Percentiles rank a stretch among this genome's conserved stretches.
Evolutionary conservation across 108 stramenopile genomes (phyloP).

Genomic region (Nannochloropsis granulata): DNA sequence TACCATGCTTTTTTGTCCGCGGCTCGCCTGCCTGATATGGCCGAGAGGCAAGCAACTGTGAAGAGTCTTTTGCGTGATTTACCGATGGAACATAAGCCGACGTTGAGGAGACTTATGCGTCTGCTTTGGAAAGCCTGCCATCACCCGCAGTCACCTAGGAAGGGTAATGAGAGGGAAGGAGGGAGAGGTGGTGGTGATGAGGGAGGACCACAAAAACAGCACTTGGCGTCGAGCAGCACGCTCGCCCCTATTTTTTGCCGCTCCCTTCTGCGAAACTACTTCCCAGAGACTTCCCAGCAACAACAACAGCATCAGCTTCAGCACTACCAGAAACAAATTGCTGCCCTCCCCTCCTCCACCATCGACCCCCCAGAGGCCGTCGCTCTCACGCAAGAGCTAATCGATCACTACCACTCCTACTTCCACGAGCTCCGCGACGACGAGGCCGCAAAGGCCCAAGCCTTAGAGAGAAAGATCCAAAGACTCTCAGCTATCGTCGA

Average conservation of each 20-base stretch:
- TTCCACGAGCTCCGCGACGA: not conserved
- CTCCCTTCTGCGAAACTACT: not conserved
- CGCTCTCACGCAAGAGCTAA: not conserved
- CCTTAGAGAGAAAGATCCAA: not conserved
- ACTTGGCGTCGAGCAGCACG: not conserved
- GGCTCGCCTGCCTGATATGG: not conserved
- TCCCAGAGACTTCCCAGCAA: too few species aligned
- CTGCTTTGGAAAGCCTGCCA: not conserved
- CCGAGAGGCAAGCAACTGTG: not conserved
- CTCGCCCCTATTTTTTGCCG: not conserved
- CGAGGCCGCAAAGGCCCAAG: not conserved
- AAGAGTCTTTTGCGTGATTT: not conserved
- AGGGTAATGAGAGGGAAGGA: not conserved
- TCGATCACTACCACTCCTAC: not conserved
- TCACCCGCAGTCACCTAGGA: not conserved
- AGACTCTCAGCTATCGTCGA: not conserved
- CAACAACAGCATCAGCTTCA: not conserved
- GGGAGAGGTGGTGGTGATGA: not conserved
- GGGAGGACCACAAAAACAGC: not conserved
- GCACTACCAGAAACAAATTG: not conserved
- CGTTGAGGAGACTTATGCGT: not conserved
- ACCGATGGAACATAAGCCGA: not conserved
- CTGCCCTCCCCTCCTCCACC: not conserved
- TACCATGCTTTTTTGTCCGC: not conserved
- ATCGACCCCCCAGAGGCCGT: not conserved